Evolutionary conservation across 1,139 yeast species (phyloP).

Genomic region (Suhomyces yuchorum): DNA sequence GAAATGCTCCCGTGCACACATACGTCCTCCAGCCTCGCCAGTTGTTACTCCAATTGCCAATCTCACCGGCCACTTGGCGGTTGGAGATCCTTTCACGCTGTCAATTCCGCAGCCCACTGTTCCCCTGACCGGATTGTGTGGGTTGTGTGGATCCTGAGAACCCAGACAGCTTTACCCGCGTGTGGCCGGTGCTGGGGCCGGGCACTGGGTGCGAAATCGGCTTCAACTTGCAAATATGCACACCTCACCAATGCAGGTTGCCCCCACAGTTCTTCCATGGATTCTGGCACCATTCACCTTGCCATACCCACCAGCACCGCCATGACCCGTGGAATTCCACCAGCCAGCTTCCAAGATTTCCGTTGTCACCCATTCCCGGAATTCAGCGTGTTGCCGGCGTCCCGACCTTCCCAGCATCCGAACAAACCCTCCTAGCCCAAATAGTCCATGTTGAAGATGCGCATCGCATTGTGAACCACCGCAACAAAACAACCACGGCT

Average conservation of each 20-base stretch:
- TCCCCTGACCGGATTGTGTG: neutral
- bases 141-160: too few relatives aligned
- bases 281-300: too few relatives aligned
- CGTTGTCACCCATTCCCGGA: neutral
- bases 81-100: neutral
- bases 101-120: neutral
- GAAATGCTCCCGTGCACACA: neutral
- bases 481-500: neutral
- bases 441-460: too few relatives aligned
- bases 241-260: neutral
- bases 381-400: neutral
- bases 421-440: neutral
- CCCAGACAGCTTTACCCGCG: too few relatives aligned
- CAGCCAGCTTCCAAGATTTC: too few relatives aligned
- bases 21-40: neutral
- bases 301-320: too few relatives aligned
- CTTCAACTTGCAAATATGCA: neutral
- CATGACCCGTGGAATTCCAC: too few relatives aligned
- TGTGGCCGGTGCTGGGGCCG: too few relatives aligned
- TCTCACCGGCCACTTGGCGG: neutral
- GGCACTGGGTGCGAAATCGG: neutral
- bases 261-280: too few relatives aligned
- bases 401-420: neutral
- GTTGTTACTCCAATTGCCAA: neutral
- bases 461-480: neutral